Percentiles rank a stretch among this genome's conserved stretches.
Evolutionary conservation across 257 asterid genomes (phyloP).

Genomic region (Solanum virginianum): DNA sequence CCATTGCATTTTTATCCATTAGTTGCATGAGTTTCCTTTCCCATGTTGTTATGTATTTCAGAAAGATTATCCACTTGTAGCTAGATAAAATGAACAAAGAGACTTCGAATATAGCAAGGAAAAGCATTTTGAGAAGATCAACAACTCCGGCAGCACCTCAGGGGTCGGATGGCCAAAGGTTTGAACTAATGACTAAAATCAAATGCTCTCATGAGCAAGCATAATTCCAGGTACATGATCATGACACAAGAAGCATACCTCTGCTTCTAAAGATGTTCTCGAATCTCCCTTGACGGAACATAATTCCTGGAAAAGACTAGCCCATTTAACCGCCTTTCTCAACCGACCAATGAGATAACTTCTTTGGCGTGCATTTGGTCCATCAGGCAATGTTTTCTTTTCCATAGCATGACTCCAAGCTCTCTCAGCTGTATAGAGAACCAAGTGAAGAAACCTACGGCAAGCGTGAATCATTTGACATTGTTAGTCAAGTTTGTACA

Average conservation of each 20-base stretch:
- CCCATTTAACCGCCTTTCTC: constrained; percentile 94
- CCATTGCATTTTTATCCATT: not conserved
- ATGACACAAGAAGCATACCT: constrained; percentile 30
- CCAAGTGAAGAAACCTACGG: constrained; percentile 82
- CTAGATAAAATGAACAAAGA: not conserved
- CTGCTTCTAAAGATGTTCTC: constrained; percentile 93
- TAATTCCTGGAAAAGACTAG: constrained; percentile 72
- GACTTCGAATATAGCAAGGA: not conserved
- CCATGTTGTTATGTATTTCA: not conserved
- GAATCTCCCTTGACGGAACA: constrained; percentile 85
- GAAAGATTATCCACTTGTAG: not conserved
- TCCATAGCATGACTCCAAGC: constrained; percentile 99
- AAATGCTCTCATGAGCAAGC: not conserved
- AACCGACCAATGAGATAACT: constrained; percentile 89
- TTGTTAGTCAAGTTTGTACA: not conserved
- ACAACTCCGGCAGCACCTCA: not conserved
- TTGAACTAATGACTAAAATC: not conserved
- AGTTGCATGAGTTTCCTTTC: not conserved
- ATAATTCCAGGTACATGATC: not conserved
- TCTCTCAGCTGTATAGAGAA: constrained; percentile 85
- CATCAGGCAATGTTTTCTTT: constrained; percentile 91
- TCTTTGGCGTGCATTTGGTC: constrained; percentile 92
- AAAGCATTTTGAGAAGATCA: not conserved
- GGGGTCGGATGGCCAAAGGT: not conserved
- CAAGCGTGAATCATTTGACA: not conserved